phyloP scores from a whole-genome alignment of 2,329 filamentous ascomycete species.

The Xylariaceae sp. region DNA sequence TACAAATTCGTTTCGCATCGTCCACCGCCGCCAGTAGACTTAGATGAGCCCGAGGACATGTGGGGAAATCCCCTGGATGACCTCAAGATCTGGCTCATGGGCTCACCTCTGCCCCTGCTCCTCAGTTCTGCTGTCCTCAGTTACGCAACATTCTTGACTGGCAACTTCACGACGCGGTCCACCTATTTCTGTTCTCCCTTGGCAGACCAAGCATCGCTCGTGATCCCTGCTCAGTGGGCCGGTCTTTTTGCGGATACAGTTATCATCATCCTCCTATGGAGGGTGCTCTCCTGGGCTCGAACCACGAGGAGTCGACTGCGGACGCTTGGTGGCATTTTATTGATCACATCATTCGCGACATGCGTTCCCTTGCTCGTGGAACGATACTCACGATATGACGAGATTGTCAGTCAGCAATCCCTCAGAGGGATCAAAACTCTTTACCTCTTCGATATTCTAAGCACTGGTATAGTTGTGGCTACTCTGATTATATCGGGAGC shows the following conservation, averaged over 20 bases:
- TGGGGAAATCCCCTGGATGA: slow-evolving; percentile 45
- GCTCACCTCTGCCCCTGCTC: slow-evolving; percentile 36
- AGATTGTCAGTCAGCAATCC: slow-evolving; percentile 24
- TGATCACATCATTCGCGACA: slow-evolving; percentile 37
- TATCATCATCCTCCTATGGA: slow-evolving; percentile 46
- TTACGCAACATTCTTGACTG: slow-evolving; percentile 38
- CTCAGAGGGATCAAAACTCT: slow-evolving; percentile 38
- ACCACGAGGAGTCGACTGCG: slow-evolving; percentile 44
- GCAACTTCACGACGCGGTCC: slow-evolving; percentile 38
- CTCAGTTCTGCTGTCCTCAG: slow-evolving; percentile 37
- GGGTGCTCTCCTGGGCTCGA: slow-evolving; percentile 46
- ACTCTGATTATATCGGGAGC: slow-evolving; percentile 40
- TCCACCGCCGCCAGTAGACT: slow-evolving; percentile 30
- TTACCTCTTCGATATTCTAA: slow-evolving; percentile 44
- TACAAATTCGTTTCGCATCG: slow-evolving; percentile 41
- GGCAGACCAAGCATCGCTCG: slow-evolving; percentile 35
- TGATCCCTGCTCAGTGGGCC: slow-evolving; percentile 39
- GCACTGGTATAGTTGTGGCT: slow-evolving; percentile 43
- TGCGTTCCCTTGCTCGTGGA: slow-evolving; percentile 35
- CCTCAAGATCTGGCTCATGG: slow-evolving; percentile 41
- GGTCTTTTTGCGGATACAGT: slow-evolving; percentile 43
- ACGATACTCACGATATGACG: slow-evolving; percentile 27
- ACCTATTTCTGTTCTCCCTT: slow-evolving; percentile 47
- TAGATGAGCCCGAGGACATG: slow-evolving; percentile 42
- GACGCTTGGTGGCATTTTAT: slow-evolving; percentile 39